Base-by-base conservation (phyloP, 441 rosid genomes). In the Omphalea diandra region DNA sequence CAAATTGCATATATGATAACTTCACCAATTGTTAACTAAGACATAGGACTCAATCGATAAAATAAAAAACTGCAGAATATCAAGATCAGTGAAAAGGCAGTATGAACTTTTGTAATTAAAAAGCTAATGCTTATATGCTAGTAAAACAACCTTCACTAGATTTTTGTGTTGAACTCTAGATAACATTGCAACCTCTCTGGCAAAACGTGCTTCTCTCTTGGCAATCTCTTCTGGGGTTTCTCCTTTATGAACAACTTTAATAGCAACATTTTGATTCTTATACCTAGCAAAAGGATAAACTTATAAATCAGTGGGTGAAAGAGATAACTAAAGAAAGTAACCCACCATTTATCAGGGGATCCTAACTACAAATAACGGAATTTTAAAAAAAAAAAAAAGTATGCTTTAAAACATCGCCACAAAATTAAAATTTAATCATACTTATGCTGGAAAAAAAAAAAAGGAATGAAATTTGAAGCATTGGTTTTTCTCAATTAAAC, bases 151-250 rank as follows among this genome's bases (percentile, higher is more conserved):
- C 99, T 92, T 94, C 65, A 92, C 98, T 46, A 94, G 83, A 82
- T 90, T 94, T 72, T 84, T 90, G 83, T 94, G 98, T 75, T 89
- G 90, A 67, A 94, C 99, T 87, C 86, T 87, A 41, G 98, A 90
- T 70, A 94, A 73, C 98, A 94, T 92, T 1, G 86, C 87, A 59
- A 94, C 88, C 83, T 92, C 99, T 83, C 99, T 85, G 0, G 86
- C 90, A 80, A 92, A 94, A 67, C 97, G 72, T 1, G 79, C 86
- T 65, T 90, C 91, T 77, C 85, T 83, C 85, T 86, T 94, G 44
- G 88, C 87, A 63, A 90, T 87, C 73, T 94, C 93, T 79, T 92
- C 97, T 15, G 96, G 90, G 22, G 86, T 79, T 27, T 89, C 97
- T 61, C 98, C 98, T 79, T 79, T 86, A 67, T 89, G 81, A 56